Percentiles rank a stretch among this genome's conserved stretches.
phyloP scores from a whole-genome alignment of 2,329 filamentous ascomycete genomes.

The Clonostachys solani region DNA sequence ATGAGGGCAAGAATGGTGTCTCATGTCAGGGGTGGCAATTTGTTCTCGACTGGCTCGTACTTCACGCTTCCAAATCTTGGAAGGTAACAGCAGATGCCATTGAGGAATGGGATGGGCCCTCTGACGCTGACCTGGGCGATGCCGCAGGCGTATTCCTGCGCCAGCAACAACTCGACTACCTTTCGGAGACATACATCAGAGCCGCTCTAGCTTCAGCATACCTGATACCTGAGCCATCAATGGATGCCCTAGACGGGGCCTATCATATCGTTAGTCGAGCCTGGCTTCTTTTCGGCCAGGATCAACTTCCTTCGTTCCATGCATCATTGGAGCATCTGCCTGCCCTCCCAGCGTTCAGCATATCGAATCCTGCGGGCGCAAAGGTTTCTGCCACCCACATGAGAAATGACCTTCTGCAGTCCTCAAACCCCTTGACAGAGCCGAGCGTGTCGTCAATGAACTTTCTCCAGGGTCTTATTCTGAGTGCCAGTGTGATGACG shows the following conservation, averaged over 20 bases:
- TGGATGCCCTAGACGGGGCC: conserved; percentile 54
- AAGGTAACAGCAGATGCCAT: conserved; percentile 57
- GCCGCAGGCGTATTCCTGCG: conserved; percentile 53
- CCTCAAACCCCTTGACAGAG: conserved; percentile 61
- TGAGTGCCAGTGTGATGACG: conserved; percentile 54
- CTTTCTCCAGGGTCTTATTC: conserved; percentile 59
- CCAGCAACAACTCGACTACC: conserved; percentile 53
- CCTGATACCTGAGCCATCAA: conserved; percentile 54
- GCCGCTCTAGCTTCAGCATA: conserved; percentile 66
- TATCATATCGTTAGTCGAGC: conserved; percentile 58
- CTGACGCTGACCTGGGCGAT: conserved; percentile 64
- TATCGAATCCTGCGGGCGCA: conserved; percentile 8
- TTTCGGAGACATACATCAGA: conserved; percentile 63
- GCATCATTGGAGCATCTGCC: conserved; percentile 40
- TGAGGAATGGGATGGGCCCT: conserved; percentile 69
- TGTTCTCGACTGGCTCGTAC: conserved; percentile 62
- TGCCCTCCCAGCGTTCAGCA: conserved; percentile 22
- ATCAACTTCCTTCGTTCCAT: conserved; percentile 47
- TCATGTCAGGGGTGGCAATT: conserved; percentile 63
- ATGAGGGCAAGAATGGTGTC: conserved; percentile 12
- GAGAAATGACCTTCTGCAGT: conserved; percentile 44
- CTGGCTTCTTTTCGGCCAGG: conserved; percentile 49
- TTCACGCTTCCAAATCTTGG: conserved; percentile 57
- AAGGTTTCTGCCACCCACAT: conserved; percentile 19
- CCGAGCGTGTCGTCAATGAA: conserved; percentile 51